phyloP scores from a whole-genome alignment of 768 basidiomycete genomes.

The Suillus hirtellus region DNA sequence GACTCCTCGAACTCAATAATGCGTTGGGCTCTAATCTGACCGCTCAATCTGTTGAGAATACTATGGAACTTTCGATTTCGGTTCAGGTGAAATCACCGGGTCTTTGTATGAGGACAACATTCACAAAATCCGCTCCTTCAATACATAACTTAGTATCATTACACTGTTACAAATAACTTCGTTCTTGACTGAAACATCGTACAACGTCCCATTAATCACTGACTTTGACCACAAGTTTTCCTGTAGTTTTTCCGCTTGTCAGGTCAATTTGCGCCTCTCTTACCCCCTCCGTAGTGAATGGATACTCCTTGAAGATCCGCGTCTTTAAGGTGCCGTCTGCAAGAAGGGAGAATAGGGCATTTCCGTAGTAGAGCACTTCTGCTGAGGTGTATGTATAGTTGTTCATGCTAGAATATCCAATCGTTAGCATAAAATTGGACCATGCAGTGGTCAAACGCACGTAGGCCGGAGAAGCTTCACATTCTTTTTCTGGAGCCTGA shows the following conservation, averaged over 20 bases:
- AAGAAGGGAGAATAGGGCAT: constrained; percentile 63
- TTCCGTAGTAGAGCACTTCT: constrained; percentile 68
- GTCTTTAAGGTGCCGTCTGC: constrained; percentile 61
- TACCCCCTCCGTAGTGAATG: constrained; percentile 80
- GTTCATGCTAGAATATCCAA: constrained; percentile 47
- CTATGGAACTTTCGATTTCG: background rate
- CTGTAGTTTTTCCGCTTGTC: constrained; percentile 72
- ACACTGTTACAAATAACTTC: background rate
- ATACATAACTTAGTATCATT: background rate
- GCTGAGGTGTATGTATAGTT: constrained; percentile 76
- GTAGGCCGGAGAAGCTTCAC: constrained; percentile 75
- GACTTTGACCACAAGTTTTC: constrained; percentile 85
- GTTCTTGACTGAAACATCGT: background rate
- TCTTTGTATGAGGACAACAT: background rate
- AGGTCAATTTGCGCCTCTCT: constrained; percentile 78
- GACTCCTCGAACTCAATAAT: no score
- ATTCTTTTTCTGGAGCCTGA: constrained; percentile 80
- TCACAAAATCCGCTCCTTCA: background rate
- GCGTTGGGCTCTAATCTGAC: no score
- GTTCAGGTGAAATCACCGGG: background rate
- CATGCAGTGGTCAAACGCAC: constrained; percentile 39
- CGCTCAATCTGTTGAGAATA: background rate
- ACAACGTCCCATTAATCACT: constrained; percentile 16
- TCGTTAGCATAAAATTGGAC: constrained; percentile 3
- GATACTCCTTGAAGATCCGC: constrained; percentile 74